Evolutionary conservation across 768 basidiomycete species (phyloP), one percentile per base, ranked within the genome.

Genomic region (Botryobasidium botryosum): DNA sequence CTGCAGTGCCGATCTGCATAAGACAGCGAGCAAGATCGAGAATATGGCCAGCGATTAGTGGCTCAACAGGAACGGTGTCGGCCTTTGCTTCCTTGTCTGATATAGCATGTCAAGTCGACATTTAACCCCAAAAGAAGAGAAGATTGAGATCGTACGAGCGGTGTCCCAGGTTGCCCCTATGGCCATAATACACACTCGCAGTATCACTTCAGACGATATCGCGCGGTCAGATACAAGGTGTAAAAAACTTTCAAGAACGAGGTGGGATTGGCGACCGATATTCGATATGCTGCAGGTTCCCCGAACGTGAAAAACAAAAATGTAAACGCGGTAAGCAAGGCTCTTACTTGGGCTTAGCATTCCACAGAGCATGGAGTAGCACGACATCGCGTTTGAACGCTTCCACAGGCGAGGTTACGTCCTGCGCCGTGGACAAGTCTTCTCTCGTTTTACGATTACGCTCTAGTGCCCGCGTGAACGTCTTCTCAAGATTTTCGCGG

Each of bases 101-200:
- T n/a, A n/a, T n/a, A n/a, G n/a, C n/a, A n/a, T n/a, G n/a, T n/a
- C n/a, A n/a, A n/a, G n/a, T n/a, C n/a, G n/a, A n/a, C n/a, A n/a
- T n/a, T n/a, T n/a, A n/a, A n/a, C n/a, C n/a, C n/a, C n/a, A n/a
- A n/a, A n/a, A n/a, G n/a, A n/a, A n/a, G n/a, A n/a, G 23, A 29
- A 40, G n/a, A 17, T 29, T 38, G 43, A 25, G 32, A 8, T 44
- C 44, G 37, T 23, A 33, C 13, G 46, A 40, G 25, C 23, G 32
- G 84, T 74, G 50, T 79, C 80, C 81, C 85, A 92, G 10, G 90
- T 67, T 0, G 83, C 81, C 26, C 83, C 79, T 50, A 92, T 73
- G 1, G 77, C 68, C 31, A 87, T 69, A 25, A 82, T 70, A 40
- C 86, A 63, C 8, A 76, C 66, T 55, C 79, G 79, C 46, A 74